These are phyloP conservation scores for Calocera viscosa DNA, from an alignment of 768 basidiomycete species.

Conservation along the genomic window DNA sequence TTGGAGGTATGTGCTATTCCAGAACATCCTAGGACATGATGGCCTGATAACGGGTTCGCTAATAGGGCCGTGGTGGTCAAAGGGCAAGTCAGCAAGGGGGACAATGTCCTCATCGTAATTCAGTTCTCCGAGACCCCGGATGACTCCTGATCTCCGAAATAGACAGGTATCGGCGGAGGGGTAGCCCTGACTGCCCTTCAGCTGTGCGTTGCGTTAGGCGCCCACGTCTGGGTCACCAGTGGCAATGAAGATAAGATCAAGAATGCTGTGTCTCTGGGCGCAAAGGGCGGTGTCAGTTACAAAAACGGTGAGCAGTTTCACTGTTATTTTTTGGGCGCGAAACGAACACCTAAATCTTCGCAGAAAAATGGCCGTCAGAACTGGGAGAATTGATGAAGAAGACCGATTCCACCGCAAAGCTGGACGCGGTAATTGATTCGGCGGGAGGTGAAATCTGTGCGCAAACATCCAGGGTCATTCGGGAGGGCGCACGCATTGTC, in stretches of 20 bases:
- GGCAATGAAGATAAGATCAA: conserved; percentile 55
- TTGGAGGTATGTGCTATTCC: conserved; percentile 49
- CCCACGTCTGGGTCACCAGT: conserved; percentile 73
- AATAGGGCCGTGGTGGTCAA: conserved; percentile 53
- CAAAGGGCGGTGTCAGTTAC: conserved; percentile 65
- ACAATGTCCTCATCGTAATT: conserved; percentile 52
- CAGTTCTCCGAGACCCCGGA: neutral
- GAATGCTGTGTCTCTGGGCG: conserved; percentile 54
- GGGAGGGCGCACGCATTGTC: conserved; percentile 45
- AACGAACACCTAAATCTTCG: neutral
- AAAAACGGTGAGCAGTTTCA: conserved; percentile 39
- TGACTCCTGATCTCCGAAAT: neutral
- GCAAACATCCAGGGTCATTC: conserved; percentile 39
- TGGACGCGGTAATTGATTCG: conserved; percentile 58
- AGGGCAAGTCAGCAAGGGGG: conserved; percentile 46
- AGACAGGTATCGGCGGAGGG: conserved; percentile 69
- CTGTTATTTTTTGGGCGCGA: neutral
- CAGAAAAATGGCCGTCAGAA: conserved; percentile 43
- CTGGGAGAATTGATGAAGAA: conserved; percentile 35
- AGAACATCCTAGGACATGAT: neutral
- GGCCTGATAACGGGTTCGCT: neutral
- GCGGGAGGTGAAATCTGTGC: conserved; percentile 54
- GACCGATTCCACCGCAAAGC: conserved; percentile 19
- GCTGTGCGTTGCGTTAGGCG: conserved; percentile 59
- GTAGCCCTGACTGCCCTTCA: conserved; percentile 69